Evolutionary conservation across 169 alveolate genomes (phyloP), one percentile per base, ranked within the genome.

Genomic region (Ichthyophthirius multifiliis): DNA sequence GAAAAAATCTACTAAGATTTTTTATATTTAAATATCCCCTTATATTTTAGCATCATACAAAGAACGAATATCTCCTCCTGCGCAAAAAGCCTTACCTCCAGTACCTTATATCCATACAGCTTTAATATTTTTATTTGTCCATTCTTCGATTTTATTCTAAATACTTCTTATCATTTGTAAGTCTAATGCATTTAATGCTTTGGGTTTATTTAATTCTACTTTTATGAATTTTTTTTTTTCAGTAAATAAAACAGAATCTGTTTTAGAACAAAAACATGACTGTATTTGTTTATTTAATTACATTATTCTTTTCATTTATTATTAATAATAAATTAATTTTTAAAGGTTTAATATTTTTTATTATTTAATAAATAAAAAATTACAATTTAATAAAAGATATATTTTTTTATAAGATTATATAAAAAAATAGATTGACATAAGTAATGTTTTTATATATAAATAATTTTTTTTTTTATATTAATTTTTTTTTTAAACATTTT

Each of bases 31-130:
- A 4, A 76, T 63, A 20, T 75, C 74, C 18, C 79, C 84, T 1
- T 83, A 64, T 16, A 47, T 74, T 32, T 79, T 87, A 20, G 95
- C 93, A 15, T 75, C 85, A 31, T 91, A 92, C 16, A 94, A 47
- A 15, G 89, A 64, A 34, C 80, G 76, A 16, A 95, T 87, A 64
- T 95, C 97, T 7, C 98, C 98, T 9, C 98, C 98, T 5, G 98
- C 98, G 82, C 96, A 95, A 64, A 95, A 93, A 10, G 96, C 96
- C 73, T 90, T 89, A 18, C 47, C 48, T 34, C 75, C 81, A 82
- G 75, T 41, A 45, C 75, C 62, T 37, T 18, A 1, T 15, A 74
- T 55, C 39, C 65, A 43, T 4, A 71, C 76, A 20, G 71, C 32
- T 75, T 44, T 74, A 85, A 47, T 16, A 83, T 74, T 34, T 55